phyloP scores from a whole-genome alignment of 2,329 filamentous ascomycete genomes.

The Ceratocystis alfenasii region DNA sequence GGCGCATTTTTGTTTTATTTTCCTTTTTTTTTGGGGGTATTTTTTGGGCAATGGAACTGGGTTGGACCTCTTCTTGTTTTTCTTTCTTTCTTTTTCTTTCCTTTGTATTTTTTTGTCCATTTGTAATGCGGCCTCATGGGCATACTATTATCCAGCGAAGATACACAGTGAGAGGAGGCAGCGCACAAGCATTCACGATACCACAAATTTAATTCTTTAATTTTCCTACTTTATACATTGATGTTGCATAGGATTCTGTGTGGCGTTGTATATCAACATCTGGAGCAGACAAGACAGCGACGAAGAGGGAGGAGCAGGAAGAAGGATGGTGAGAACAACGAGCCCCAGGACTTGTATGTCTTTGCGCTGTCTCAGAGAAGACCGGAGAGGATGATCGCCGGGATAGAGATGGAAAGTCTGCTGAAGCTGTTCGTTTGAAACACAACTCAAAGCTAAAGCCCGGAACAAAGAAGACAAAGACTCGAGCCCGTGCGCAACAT shows the following conservation, averaged over 20 bases:
- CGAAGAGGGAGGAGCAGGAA: too few species aligned
- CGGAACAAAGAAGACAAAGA: too few species aligned
- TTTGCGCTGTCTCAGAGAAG: background rate
- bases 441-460: too few species aligned
- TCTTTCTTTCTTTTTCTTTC: slow-evolving; percentile 8
- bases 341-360: too few species aligned
- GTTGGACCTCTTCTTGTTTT: background rate
- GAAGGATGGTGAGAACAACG: too few species aligned
- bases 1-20: background rate
- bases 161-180: background rate
- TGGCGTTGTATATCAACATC: background rate
- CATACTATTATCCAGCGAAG: background rate
- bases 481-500: too few species aligned
- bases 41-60: background rate
- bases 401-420: too few species aligned
- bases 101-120: background rate
- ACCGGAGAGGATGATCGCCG: too few species aligned
- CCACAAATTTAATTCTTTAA: background rate
- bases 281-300: background rate
- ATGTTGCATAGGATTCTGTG: background rate
- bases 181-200: background rate
- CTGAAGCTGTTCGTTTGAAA: too few species aligned
- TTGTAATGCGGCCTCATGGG: too few species aligned
- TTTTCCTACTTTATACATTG: background rate
- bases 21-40: slow-evolving; percentile 1